These are phyloP conservation scores for Gypsophila paniculata DNA, from an alignment of 179 eudicot species.

Conservation along the genomic window DNA sequence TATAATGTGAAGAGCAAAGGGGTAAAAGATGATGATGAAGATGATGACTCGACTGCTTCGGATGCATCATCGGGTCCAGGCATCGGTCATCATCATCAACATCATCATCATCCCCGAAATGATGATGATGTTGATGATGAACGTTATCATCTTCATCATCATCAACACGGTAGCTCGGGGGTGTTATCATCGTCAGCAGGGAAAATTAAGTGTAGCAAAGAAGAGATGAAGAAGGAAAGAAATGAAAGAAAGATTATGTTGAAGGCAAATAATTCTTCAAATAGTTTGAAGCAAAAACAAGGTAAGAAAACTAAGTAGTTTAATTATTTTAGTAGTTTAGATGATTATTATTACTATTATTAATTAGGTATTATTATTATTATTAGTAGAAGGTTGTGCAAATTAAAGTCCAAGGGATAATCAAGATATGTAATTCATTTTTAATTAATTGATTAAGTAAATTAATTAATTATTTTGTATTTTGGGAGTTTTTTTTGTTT, in stretches of 20 bases:
- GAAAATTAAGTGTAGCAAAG: conserved; percentile 15
- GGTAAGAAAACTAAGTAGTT: conserved; percentile 27
- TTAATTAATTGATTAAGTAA: background rate
- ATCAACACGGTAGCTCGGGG: background rate
- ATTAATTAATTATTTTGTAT: too few relatives aligned
- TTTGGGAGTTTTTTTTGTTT: background rate
- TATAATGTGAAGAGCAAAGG: conserved; percentile 8
- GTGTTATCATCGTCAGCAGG: background rate
- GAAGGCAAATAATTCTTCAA: conserved; percentile 22
- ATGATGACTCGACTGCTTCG: conserved; percentile 40
- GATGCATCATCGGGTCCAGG: conserved; percentile 57
- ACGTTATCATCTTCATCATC: background rate
- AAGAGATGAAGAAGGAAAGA: background rate
- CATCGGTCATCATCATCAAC: conserved; percentile 8
- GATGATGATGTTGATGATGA: background rate
- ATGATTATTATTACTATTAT: background rate
- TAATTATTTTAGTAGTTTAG: background rate
- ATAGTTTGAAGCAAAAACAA: conserved; percentile 27
- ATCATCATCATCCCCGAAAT: background rate
- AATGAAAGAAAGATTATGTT: background rate
- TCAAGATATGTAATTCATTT: background rate
- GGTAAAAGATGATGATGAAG: conserved; percentile 21
- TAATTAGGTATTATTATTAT: background rate
- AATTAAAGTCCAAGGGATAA: background rate
- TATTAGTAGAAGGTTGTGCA: conserved; percentile 9